Conservation (phyloP, 352 stramenopile species). For the Phytophthora podocarpi region DNA sequence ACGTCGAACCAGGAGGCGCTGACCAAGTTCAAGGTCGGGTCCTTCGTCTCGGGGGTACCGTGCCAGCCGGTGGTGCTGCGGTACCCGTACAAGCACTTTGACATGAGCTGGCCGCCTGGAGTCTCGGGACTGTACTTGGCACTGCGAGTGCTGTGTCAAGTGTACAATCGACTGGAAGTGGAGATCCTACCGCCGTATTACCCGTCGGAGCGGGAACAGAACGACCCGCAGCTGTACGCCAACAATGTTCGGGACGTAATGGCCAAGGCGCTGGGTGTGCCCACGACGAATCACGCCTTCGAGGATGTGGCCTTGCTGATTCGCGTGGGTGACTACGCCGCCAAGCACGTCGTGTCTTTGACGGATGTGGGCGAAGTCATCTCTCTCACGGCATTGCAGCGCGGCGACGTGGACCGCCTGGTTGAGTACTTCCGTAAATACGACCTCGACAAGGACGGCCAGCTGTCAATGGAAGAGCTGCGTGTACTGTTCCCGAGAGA, state of each 20-base stretch:
- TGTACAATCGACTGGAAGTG: conserved; percentile 72
- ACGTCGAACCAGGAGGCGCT: conserved; percentile 73
- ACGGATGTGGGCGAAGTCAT: conserved; percentile 64
- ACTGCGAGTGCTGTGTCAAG: conserved; percentile 68
- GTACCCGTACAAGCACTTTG: conserved; percentile 76
- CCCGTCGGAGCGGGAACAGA: conserved; percentile 44
- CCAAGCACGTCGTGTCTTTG: conserved; percentile 60
- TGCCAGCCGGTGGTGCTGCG: conserved; percentile 66
- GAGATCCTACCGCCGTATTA: conserved; percentile 62
- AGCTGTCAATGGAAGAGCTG: conserved; percentile 74
- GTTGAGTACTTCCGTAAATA: conserved; percentile 62
- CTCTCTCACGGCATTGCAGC: conserved; percentile 49
- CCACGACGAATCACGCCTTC: conserved; percentile 77
- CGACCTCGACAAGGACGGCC: conserved; percentile 64
- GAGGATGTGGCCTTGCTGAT: conserved; percentile 73
- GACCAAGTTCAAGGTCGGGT: conserved; percentile 80
- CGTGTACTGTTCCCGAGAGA: conserved; percentile 51
- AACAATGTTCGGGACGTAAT: conserved; percentile 66
- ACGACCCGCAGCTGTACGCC: conserved; percentile 56
- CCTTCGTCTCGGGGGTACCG: conserved; percentile 61
- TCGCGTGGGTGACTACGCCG: conserved; percentile 58
- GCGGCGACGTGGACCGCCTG: conserved; percentile 50
- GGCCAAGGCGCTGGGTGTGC: conserved; percentile 48
- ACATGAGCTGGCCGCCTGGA: conserved; percentile 70
- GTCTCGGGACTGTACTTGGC: conserved; percentile 61